Evolutionary conservation across 1,139 yeast genomes (phyloP).

Genomic region (Magnusiomyces fungicola): DNA sequence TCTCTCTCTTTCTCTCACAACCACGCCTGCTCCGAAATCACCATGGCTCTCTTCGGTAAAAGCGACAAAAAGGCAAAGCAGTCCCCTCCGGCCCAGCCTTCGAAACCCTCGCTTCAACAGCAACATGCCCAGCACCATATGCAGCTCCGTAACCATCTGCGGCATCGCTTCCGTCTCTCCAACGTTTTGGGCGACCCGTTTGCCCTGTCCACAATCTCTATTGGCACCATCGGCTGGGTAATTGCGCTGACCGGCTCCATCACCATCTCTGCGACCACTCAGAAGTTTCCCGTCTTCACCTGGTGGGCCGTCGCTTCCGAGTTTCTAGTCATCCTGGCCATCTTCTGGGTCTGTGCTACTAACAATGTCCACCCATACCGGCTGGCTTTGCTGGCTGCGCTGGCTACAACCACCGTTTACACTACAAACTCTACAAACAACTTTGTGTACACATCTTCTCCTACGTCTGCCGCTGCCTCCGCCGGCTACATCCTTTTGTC

Average conservation of each 20-base stretch:
- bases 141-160: constrained; percentile 9
- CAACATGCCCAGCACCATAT: background rate
- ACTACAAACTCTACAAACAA: constrained; percentile 76
- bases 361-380: constrained; percentile 69
- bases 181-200: constrained; percentile 15
- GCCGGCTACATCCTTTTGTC: constrained; percentile 85
- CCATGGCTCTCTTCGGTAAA: background rate
- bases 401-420: constrained; percentile 67
- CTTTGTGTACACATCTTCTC: constrained; percentile 58
- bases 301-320: constrained; percentile 98
- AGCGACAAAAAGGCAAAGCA: background rate
- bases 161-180: constrained; percentile 10
- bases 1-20: no score
- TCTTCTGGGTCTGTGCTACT: constrained; percentile 56
- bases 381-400: constrained; percentile 47
- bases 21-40: no score
- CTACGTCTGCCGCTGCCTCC: constrained; percentile 77
- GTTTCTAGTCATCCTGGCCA: constrained; percentile 48
- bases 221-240: constrained; percentile 51
- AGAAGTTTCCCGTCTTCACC: constrained; percentile 65
- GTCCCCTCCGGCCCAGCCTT: background rate
- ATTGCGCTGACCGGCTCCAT: constrained; percentile 83
- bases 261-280: constrained; percentile 39
- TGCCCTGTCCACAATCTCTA: constrained; percentile 14
- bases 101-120: background rate